Evolutionary conservation across 257 asterid genomes (phyloP), one percentile per base, ranked within the genome.

Genomic region (Fraxinus cuspidata): DNA sequence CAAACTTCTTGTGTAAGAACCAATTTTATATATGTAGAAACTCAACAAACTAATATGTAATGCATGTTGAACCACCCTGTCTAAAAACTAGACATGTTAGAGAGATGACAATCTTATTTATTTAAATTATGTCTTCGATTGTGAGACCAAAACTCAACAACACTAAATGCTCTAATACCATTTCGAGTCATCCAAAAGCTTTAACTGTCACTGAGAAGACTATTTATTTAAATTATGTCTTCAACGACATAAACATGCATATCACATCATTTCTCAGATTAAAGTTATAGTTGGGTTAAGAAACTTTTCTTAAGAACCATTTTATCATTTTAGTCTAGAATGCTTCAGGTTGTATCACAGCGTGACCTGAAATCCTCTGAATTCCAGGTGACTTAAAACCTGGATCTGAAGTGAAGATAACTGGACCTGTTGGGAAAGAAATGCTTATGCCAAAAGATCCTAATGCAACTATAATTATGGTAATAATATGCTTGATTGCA

Each of bases 371-470:
- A 51, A 40, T 83, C 73, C 5, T 69, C 10, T 42, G 5, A 49
- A 69, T 84, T 53, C 75, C 80, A 95, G 99, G 99, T 81, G 99
- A 95, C 83, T 78, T 95, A 93, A 88, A 88, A 79, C 99, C 99
- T 38, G 99, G 96, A 38, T 28, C 88, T 58, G 97, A 88, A 27
- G 99, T 88, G 79, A 88, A 91, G 77, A 90, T 95, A 64, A 95
- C 99, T 44, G 99, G 99, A 84, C 99, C 99, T 63, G 97, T 95
- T 3, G 99, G 99, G 70, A 95, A 95, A 81, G 99, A 95, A 77
- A 95, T 95, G 99, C 98, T 95, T 78, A 88, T 95, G 98, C 99
- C 99, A 16, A 95, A 91, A 74, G 99, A 95, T 86, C 98, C 96
- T 38, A 94, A 92, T 75, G 97, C 97, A 12, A 94, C 92, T 3